Evolutionary conservation across 2,329 filamentous ascomycete genomes (phyloP).

Genomic region (Zarea fungicola): DNA sequence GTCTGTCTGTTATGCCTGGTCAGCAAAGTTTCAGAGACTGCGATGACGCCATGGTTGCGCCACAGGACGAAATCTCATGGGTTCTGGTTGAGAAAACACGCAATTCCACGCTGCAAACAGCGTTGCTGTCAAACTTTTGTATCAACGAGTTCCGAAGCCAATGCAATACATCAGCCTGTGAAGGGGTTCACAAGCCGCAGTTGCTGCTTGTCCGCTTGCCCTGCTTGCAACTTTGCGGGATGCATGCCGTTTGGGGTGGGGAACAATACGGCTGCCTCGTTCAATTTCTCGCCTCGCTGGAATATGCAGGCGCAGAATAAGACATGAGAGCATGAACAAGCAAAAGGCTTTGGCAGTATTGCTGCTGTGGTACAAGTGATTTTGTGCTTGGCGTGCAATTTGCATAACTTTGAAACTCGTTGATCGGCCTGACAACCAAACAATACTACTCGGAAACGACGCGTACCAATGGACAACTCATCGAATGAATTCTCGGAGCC

Average conservation of each 20-base stretch:
- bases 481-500: conserved; percentile 27
- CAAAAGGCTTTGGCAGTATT: conserved; percentile 1
- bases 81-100: conserved; percentile 13
- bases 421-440: neutral
- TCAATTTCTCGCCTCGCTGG: neutral
- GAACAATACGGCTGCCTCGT: neutral
- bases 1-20: conserved; percentile 38
- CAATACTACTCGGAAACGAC: conserved; percentile 4
- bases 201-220: conserved; percentile 5
- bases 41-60: conserved; percentile 11
- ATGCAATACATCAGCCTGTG: neutral
- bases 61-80: conserved; percentile 12
- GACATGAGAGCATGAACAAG: neutral
- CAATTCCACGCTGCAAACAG: conserved; percentile 1
- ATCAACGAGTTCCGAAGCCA: conserved; percentile 8
- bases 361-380: conserved; percentile 4
- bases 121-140: conserved; percentile 10
- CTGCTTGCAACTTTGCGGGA: neutral
- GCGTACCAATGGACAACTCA: conserved; percentile 24
- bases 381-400: conserved; percentile 1
- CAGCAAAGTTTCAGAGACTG: conserved; percentile 35
- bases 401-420: conserved; percentile 5
- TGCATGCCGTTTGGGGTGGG: neutral
- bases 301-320: neutral
- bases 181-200: conserved; percentile 1